Evolutionary conservation across 208 protist genomes (phyloP).

Genomic region (Herpetomonas tarakana): DNA sequence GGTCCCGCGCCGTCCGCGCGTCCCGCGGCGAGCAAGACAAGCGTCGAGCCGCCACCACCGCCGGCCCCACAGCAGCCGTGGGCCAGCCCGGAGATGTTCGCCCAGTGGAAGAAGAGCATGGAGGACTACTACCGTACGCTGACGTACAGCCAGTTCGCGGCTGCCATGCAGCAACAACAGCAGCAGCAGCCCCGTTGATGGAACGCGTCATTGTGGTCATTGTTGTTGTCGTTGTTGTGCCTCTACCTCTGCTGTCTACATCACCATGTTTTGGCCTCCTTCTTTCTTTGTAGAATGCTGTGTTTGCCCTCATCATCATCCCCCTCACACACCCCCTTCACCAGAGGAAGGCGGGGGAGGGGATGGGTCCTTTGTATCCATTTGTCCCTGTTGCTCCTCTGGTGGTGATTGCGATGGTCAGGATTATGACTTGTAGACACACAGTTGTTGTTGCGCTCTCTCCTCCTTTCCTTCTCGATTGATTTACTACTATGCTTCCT

Average conservation of each 20-base stretch:
- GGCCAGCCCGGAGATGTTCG: slow-evolving; percentile 36
- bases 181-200: slow-evolving; percentile 5
- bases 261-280: slow-evolving; percentile 1
- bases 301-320: not conserved
- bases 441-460: no score
- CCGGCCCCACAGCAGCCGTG: slow-evolving; percentile 15
- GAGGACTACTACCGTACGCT: slow-evolving; percentile 24
- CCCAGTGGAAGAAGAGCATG: slow-evolving; percentile 33
- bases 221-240: slow-evolving; percentile 4
- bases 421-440: no score
- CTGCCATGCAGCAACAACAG: slow-evolving; percentile 7
- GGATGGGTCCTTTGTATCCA: no score
- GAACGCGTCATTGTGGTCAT: slow-evolving; percentile 4
- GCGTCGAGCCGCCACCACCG: not conserved
- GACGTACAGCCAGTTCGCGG: slow-evolving; percentile 10
- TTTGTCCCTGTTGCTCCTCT: no score
- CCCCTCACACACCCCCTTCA: no score
- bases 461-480: no score
- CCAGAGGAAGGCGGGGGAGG: no score
- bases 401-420: no score
- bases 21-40: not conserved
- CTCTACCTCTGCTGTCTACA: no score
- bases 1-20: not conserved
- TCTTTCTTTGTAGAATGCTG: not conserved
- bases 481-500: not conserved